These are phyloP conservation scores for Endothia cerciana DNA, from an alignment of 2,329 filamentous ascomycete genomes.

Conservation along the genomic window DNA sequence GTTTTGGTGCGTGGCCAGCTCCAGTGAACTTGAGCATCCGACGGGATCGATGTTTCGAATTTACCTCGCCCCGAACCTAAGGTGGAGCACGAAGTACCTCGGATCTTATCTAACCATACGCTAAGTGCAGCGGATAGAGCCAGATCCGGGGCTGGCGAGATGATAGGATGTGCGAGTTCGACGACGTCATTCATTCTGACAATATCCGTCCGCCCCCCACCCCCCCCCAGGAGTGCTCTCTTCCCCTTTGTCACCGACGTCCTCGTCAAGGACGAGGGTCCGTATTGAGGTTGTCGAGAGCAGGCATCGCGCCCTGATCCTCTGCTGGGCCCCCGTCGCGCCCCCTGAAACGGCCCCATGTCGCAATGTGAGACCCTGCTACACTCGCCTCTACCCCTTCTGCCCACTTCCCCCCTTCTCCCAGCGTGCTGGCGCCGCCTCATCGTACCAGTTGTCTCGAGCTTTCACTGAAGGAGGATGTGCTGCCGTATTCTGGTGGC, in stretches of 20 bases:
- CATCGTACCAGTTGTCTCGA: background rate
- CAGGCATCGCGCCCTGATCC: background rate
- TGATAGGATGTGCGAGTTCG: background rate
- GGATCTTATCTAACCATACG: background rate
- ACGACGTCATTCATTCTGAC: background rate
- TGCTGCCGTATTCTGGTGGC: background rate
- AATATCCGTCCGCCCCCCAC: no score
- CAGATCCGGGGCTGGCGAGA: background rate
- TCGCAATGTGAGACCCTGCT: background rate
- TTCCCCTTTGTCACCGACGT: background rate
- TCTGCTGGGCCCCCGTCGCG: background rate
- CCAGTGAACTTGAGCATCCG: background rate
- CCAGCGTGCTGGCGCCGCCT: background rate
- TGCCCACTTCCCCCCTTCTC: background rate
- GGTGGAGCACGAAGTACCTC: background rate
- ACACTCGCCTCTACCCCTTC: background rate
- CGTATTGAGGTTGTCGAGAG: background rate
- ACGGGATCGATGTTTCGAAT: constrained; percentile 2
- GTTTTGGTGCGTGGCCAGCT: background rate
- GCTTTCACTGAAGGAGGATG: background rate
- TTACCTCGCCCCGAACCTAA: background rate
- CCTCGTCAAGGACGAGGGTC: background rate
- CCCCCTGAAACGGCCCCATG: background rate
- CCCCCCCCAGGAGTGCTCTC: no score
- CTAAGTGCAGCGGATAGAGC: background rate